A percentile compares a stretch with the other conserved stretches of the same genome.
Conservation (phyloP, 768 basidiomycete genomes). For the Termitomyces sp. region DNA sequence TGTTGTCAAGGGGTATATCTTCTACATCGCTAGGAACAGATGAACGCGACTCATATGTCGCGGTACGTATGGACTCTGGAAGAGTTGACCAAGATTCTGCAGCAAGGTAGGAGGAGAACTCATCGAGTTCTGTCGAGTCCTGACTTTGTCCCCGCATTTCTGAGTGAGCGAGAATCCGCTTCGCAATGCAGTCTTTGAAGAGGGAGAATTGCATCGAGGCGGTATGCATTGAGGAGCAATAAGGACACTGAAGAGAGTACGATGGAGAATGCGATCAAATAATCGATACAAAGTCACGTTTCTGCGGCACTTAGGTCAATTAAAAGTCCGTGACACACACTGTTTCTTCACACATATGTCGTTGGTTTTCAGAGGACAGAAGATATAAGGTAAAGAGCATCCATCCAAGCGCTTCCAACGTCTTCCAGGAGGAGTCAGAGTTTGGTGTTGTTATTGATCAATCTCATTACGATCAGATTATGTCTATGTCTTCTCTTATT, state of each 20-base stretch:
- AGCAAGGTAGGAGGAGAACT: slow-evolving; percentile 50
- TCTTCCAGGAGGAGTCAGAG: no score
- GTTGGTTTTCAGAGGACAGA: neutral
- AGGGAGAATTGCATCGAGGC: slow-evolving; percentile 8
- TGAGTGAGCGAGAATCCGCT: slow-evolving; percentile 29
- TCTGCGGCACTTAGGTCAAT: neutral
- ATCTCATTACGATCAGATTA: neutral
- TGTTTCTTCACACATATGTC: neutral
- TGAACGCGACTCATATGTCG: slow-evolving; percentile 32
- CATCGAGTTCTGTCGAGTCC: slow-evolving; percentile 35
- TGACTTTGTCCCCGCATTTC: slow-evolving; percentile 13
- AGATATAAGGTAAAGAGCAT: no score
- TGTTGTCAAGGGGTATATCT: slow-evolving; percentile 30
- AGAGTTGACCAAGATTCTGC: slow-evolving; percentile 43
- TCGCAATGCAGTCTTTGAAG: slow-evolving; percentile 45
- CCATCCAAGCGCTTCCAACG: neutral
- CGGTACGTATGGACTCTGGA: slow-evolving; percentile 27
- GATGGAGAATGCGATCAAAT: neutral
- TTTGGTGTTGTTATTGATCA: neutral
- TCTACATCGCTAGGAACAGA: slow-evolving; percentile 28
- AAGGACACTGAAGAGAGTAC: neutral
- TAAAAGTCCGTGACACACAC: neutral
- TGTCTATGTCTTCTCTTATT: neutral
- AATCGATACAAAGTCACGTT: neutral
- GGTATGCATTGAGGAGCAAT: neutral